Evolutionary conservation across 2,329 filamentous ascomycete genomes (phyloP), one percentile per base, ranked within the genome.

Genomic region (Botrytis paeoniae): DNA sequence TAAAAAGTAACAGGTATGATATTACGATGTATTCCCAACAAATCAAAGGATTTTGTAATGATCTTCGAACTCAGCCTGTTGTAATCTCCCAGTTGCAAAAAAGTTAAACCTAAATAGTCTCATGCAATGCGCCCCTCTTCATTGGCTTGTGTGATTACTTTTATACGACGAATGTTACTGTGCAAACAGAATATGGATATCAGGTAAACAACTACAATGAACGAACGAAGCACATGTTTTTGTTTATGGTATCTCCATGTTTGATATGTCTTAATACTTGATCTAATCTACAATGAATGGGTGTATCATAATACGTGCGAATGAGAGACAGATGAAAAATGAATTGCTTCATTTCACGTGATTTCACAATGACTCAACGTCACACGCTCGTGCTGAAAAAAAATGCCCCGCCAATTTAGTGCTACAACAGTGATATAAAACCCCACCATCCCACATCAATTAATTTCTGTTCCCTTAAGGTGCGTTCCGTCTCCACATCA

Each of bases 401-500:
- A 69, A 57, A 57, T 64, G 69, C 69, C 69, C 69, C 69, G 69
- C 69, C 65, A 69, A 48, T 29, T 70, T 48, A 45, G 41, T 35
- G 39, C 22, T 54, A 25, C 54, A n/a, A 35, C 18, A 60, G n/a
- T 39, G 22, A 65, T 71, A 71, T 71, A 71, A 71, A 71, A 71
- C 60, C 70, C 61, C 69, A 64, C 45, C 59, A 35, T 45, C 37
- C 51, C 29, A n/a, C 57, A 45, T 61, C 57, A 70, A 63, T 70
- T 51, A 51, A 70, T 70, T 72, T 60, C 70, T 68, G 61, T 72
- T 72, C 41, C 70, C 70, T 72, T 72, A 72, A 72, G 70, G 70
- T 72, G 70, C 70, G 70, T 72, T 64, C 25, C 60, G 45, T 71
- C 70, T 72, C 70, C 62, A 72, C 48, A 72, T 68, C 65, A 66